phyloP scores from a whole-genome alignment of 2,329 filamentous ascomycete species.

The Zymoseptoria tritici region DNA sequence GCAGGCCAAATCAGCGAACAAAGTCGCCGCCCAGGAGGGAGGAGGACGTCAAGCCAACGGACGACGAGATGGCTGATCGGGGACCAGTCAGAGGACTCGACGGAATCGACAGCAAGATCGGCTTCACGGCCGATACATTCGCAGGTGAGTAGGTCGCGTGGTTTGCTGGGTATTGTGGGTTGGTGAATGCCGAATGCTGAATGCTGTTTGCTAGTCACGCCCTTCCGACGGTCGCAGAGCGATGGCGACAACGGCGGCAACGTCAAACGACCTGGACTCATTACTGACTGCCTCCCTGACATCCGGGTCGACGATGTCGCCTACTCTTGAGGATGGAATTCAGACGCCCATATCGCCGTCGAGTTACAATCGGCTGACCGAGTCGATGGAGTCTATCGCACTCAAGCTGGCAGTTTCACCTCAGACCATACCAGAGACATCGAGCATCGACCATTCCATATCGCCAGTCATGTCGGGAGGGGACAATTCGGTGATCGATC shows the following conservation, averaged over 20 bases:
- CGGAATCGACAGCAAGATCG: slow-evolving; percentile 16
- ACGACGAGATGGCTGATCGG: slow-evolving; percentile 26
- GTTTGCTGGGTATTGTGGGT: no score
- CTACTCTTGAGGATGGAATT: slow-evolving; percentile 12
- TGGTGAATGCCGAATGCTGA: background rate
- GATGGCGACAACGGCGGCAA: slow-evolving; percentile 11
- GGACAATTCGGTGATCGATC: slow-evolving; percentile 15
- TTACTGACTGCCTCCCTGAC: slow-evolving; percentile 23
- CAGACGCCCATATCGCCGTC: slow-evolving; percentile 19
- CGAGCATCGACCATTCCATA: slow-evolving; percentile 19
- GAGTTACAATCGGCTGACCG: slow-evolving; percentile 16
- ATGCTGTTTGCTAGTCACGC: slow-evolving; percentile 16
- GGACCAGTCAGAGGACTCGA: slow-evolving; percentile 13
- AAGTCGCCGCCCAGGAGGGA: slow-evolving; percentile 26
- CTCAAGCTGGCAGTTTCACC: slow-evolving; percentile 24
- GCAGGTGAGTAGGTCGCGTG: slow-evolving; percentile 20
- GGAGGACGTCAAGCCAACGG: slow-evolving; percentile 21
- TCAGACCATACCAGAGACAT: slow-evolving; percentile 27
- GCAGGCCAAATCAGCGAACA: slow-evolving; percentile 8
- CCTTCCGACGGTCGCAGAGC: slow-evolving; percentile 17
- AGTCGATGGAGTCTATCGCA: slow-evolving; percentile 25
- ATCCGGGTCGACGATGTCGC: slow-evolving; percentile 26
- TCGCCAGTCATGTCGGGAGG: slow-evolving; percentile 22
- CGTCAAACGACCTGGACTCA: slow-evolving; percentile 16
- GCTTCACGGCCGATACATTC: slow-evolving; percentile 27